phyloP scores from a whole-genome alignment of 2,329 filamentous ascomycete genomes.

The Clonostachys rhizophaga region DNA sequence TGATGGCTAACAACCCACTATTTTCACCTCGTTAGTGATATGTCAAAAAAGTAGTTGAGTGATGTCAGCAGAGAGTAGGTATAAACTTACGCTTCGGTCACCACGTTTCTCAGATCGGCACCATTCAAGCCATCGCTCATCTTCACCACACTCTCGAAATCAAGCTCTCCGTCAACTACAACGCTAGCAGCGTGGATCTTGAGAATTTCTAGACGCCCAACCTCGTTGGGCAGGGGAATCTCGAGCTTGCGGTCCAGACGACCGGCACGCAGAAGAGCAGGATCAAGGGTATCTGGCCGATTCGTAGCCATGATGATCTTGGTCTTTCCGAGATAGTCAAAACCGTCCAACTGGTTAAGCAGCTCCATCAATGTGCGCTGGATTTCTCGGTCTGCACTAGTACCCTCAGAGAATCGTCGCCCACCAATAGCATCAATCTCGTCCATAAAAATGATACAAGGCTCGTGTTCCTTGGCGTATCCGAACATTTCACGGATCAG shows the following conservation, averaged over 20 bases:
- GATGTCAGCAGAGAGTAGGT: background rate
- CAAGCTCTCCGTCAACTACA: slow-evolving; percentile 87
- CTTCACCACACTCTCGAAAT: slow-evolving; percentile 99
- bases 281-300: slow-evolving; percentile 92
- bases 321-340: slow-evolving; percentile 98
- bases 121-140: slow-evolving; percentile 99
- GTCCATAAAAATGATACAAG: slow-evolving; percentile 99
- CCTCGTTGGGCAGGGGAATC: slow-evolving; percentile 94
- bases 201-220: slow-evolving; percentile 90
- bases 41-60: background rate
- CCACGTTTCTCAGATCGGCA: slow-evolving; percentile 94
- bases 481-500: slow-evolving; percentile 99
- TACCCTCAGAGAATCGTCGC: slow-evolving; percentile 93
- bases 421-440: slow-evolving; percentile 99
- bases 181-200: slow-evolving; percentile 94
- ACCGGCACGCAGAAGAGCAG: slow-evolving; percentile 85
- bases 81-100: slow-evolving; percentile 89
- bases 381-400: slow-evolving; percentile 95
- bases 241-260: slow-evolving; percentile 97
- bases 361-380: slow-evolving; percentile 98
- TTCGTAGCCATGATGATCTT: slow-evolving; percentile 99
- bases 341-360: slow-evolving; percentile 96
- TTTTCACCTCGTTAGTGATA: slow-evolving; percentile 13
- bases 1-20: slow-evolving; percentile 94
- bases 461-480: slow-evolving; percentile 98